Conservation (phyloP, 2,329 filamentous ascomycete genomes). For the Parasarocladium wereldwijsianum region DNA sequence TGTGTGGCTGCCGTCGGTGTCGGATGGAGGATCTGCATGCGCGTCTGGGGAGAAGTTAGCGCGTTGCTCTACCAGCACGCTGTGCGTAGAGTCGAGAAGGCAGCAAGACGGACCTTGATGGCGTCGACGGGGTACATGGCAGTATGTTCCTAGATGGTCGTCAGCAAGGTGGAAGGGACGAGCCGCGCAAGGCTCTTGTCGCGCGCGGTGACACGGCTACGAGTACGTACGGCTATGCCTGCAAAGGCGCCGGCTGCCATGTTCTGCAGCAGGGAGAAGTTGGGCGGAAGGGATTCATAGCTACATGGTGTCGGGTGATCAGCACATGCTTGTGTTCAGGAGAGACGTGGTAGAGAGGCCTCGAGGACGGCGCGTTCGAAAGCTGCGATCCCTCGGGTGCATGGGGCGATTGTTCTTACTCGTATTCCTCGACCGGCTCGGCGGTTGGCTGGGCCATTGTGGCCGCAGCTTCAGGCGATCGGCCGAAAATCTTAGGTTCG, state of each 20-base stretch:
- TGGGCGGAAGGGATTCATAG: conserved; percentile 88
- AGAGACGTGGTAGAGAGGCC: neutral
- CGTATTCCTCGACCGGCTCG: conserved; percentile 50
- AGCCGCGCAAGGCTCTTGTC: neutral
- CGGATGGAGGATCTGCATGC: conserved; percentile 93
- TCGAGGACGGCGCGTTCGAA: neutral
- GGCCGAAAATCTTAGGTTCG: conserved; percentile 44
- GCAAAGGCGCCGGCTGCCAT: conserved; percentile 95
- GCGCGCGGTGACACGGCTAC: neutral
- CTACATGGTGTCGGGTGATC: conserved; percentile 18
- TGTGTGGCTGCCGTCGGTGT: conserved; percentile 61
- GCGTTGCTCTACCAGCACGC: neutral
- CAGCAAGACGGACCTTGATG: conserved; percentile 57
- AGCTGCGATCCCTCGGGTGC: too few species aligned
- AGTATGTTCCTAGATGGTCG: conserved; percentile 66
- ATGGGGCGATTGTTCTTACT: conserved; percentile 32
- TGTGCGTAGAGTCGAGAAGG: conserved; percentile 3
- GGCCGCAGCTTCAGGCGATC: conserved; percentile 52
- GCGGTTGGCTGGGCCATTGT: conserved; percentile 54
- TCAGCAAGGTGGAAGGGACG: neutral
- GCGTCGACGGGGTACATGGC: conserved; percentile 99
- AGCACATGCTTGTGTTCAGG: neutral
- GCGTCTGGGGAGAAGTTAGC: conserved; percentile 48
- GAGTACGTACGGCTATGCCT: conserved; percentile 66
- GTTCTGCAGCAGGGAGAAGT: conserved; percentile 87